These are phyloP conservation scores for Akebia trifoliata DNA, from an alignment of 164 flowering plant species.

Conservation along the genomic window DNA sequence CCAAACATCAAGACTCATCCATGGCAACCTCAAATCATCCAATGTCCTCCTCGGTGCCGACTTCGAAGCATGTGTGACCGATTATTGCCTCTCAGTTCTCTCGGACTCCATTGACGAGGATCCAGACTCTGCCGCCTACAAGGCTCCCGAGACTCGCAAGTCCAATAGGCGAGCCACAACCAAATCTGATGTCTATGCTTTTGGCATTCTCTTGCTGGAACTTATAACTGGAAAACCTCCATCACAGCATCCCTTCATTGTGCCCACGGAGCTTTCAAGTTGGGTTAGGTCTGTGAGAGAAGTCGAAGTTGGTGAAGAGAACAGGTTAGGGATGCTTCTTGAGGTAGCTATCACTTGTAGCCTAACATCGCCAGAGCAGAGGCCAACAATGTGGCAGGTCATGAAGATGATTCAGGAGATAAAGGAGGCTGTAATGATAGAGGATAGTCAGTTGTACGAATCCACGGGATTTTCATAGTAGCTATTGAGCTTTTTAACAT, in stretches of 20 bases:
- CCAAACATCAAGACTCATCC: slow-evolving; percentile 84
- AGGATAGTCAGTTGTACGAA: slow-evolving; percentile 9
- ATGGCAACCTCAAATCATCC: slow-evolving; percentile 88
- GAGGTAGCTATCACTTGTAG: slow-evolving; percentile 71
- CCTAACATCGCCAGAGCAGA: slow-evolving; percentile 61
- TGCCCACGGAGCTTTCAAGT: slow-evolving; percentile 36
- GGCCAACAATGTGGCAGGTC: slow-evolving; percentile 97
- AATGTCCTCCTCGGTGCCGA: slow-evolving; percentile 92
- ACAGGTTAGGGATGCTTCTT: slow-evolving; percentile 60
- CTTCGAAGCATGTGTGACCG: slow-evolving; percentile 90
- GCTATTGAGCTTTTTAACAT: too few species aligned
- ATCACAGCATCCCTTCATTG: slow-evolving; percentile 35
- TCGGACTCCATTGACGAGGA: slow-evolving; percentile 20
- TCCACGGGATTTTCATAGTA: slow-evolving; percentile 6
- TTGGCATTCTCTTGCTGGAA: slow-evolving; percentile 73
- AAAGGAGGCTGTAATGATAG: slow-evolving; percentile 56
- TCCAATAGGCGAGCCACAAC: slow-evolving; percentile 31
- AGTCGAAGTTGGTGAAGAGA: slow-evolving; percentile 45
- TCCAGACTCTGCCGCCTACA: slow-evolving; percentile 33
- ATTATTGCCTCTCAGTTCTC: slow-evolving; percentile 65
- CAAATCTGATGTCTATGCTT: slow-evolving; percentile 80
- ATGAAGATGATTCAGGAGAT: slow-evolving; percentile 95
- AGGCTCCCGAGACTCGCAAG: slow-evolving; percentile 66
- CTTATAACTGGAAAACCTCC: slow-evolving; percentile 74
- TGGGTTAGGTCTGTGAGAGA: slow-evolving; percentile 71